These are phyloP conservation scores for Ensete glaucum DNA, from an alignment of 176 grass and related monocot genomes.

Conservation along the genomic window DNA sequence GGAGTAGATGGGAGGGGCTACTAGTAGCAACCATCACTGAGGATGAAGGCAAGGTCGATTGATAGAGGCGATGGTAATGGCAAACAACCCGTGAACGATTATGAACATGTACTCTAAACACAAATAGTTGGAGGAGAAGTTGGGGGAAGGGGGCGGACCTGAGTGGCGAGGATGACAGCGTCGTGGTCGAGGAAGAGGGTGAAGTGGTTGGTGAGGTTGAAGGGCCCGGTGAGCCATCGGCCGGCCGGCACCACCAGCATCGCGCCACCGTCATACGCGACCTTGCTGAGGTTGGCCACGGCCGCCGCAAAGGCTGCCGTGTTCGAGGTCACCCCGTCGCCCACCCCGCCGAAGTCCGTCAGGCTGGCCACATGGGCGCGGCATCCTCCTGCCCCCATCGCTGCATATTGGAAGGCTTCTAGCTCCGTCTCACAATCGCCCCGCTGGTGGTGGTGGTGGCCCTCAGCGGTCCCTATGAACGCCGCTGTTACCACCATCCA, in stretches of 20 bases:
- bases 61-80: neutral
- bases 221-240: slow-evolving; percentile 71
- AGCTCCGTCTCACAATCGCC: neutral
- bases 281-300: slow-evolving; percentile 38
- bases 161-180: slow-evolving; percentile 73
- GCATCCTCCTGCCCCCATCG: slow-evolving; percentile 5
- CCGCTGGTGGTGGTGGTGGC: neutral
- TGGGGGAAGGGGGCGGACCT: slow-evolving; percentile 12
- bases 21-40: no score
- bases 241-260: slow-evolving; percentile 73
- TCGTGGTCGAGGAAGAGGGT: slow-evolving; percentile 80
- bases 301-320: slow-evolving; percentile 69
- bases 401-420: neutral
- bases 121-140: neutral
- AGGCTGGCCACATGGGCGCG: slow-evolving; percentile 42
- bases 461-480: neutral
- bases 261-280: slow-evolving; percentile 42
- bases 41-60: neutral
- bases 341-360: slow-evolving; percentile 77
- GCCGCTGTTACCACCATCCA: neutral
- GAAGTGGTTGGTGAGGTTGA: slow-evolving; percentile 94
- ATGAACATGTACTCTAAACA: neutral
- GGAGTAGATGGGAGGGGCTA: neutral
- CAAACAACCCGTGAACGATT: neutral
- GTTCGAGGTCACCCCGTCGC: slow-evolving; percentile 65